Evolutionary conservation across 371 early-diverging fungal genomes (phyloP).

Genomic region (Rhizopus sp.): DNA sequence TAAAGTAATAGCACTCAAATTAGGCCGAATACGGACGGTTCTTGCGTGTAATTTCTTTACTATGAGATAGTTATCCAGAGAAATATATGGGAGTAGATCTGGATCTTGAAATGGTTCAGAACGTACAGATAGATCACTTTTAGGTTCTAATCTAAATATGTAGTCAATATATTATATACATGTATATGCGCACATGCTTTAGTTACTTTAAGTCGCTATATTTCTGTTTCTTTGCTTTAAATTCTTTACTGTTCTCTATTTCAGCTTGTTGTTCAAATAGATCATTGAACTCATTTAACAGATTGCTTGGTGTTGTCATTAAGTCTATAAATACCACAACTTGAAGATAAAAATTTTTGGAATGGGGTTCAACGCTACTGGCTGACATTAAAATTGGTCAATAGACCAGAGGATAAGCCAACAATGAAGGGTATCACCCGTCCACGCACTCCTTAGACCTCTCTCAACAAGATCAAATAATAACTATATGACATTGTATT

Average conservation of each 20-base stretch:
- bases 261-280: slow-evolving; percentile 9
- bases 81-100: slow-evolving; percentile 12
- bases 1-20: slow-evolving; percentile 1
- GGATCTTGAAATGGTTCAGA: slow-evolving; percentile 29
- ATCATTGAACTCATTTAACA: slow-evolving; percentile 4
- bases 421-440: too few relatives aligned
- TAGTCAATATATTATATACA: too few relatives aligned
- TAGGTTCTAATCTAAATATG: slow-evolving; percentile 1
- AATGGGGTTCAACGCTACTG: too few relatives aligned
- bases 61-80: slow-evolving; percentile 1
- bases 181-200: not conserved
- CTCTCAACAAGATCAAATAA: too few relatives aligned
- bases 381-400: too few relatives aligned
- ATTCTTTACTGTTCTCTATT: not conserved
- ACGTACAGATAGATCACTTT: slow-evolving; percentile 3
- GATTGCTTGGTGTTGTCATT: slow-evolving; percentile 5
- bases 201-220: slow-evolving; percentile 4
- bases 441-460: too few relatives aligned
- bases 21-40: slow-evolving; percentile 6
- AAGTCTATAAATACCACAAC: too few relatives aligned
- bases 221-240: slow-evolving; percentile 8
- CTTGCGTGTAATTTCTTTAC: not conserved
- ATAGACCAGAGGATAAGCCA: too few relatives aligned
- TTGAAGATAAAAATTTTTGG: too few relatives aligned
- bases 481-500: too few relatives aligned